A percentile compares a stretch with the other conserved stretches of the same genome.
Evolutionary conservation across 2,329 filamentous ascomycete genomes (phyloP).

Genomic region (Colletotrichum kahawae): DNA sequence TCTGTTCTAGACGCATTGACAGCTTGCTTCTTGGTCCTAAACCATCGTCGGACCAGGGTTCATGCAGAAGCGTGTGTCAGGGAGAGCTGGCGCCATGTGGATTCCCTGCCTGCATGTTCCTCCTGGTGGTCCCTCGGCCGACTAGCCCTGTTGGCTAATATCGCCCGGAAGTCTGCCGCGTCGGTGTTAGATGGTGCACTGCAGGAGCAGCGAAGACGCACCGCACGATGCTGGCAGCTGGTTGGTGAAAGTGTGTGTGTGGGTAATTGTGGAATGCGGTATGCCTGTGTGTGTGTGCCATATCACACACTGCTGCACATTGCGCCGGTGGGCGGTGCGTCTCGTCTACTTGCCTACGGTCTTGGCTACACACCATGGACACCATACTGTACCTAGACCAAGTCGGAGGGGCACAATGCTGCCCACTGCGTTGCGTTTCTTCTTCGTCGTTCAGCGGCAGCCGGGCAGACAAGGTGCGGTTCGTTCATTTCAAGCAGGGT

Average conservation of each 20-base stretch:
- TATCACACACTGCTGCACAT: neutral
- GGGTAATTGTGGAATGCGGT: neutral
- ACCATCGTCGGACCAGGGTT: neutral
- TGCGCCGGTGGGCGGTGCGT: neutral
- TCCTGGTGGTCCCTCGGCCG: neutral
- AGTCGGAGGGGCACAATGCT: neutral
- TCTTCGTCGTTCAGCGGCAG: neutral
- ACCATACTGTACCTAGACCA: neutral
- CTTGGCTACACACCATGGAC: neutral
- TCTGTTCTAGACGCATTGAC: conserved; percentile 9
- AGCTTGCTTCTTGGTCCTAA: neutral
- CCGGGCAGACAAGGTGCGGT: neutral
- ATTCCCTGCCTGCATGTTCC: neutral
- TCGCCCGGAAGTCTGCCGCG: neutral
- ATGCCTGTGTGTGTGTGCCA: neutral
- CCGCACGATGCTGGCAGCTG: neutral
- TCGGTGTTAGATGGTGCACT: neutral
- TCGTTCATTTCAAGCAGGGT: neutral
- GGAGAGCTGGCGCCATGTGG: neutral
- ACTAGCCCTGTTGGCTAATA: neutral
- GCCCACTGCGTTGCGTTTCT: neutral
- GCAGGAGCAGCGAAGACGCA: neutral
- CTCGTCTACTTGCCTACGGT: neutral
- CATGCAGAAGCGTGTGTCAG: conserved; percentile 16
- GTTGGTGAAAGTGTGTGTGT: neutral